Evolutionary conservation across 2,329 filamentous ascomycete species (phyloP), one percentile per base, ranked within the genome.

Genomic region (Colletotrichum costaricense): DNA sequence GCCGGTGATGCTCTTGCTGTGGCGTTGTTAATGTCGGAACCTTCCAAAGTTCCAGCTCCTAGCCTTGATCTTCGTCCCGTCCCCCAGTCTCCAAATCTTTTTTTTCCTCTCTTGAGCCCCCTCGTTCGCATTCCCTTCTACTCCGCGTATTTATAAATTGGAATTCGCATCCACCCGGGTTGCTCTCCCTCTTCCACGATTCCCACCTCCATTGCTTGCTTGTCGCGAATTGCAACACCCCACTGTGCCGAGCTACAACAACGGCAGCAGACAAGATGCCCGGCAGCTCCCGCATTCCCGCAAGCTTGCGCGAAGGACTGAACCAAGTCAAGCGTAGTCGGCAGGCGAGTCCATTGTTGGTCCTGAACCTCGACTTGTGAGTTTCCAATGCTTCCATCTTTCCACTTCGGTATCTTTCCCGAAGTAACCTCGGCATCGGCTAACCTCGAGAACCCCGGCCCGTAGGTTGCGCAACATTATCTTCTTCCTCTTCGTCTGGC

Each of bases 401-500:
- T 14, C 12, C 16, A 8, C 59, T 16, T 19, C 26, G 16, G 35
- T 35, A 12, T 26, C 24, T 24, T 24, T 52, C 60, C 42, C 24
- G 52, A 22, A 42, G 52, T 62, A 19, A 54, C 30, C 63, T 63
- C 42, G 59, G 60, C 64, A 57, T 52, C 63, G 49, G 71, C 62
- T 74, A 59, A 74, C 11, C 35, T 52, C 35, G 46, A 22, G 14
- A 5, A 16, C 49, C 70, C 60, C 28, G 30, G 16, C 12, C 24
- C 52, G 22, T 76, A 96, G 94, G 73, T 80, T 98, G 74, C 94
- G 94, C 67, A 97, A 98, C 81, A 87, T 98, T 73, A 87, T 98
- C 78, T 97, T 98, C 83, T 88, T 95, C 80, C 89, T 97, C 78
- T 98, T 98, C 85, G 82, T 98, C 73, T 86, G 97, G 60, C 93